These are phyloP conservation scores for Camelina laxa DNA, from an alignment of 345 rosid species.

Conservation along the genomic window DNA sequence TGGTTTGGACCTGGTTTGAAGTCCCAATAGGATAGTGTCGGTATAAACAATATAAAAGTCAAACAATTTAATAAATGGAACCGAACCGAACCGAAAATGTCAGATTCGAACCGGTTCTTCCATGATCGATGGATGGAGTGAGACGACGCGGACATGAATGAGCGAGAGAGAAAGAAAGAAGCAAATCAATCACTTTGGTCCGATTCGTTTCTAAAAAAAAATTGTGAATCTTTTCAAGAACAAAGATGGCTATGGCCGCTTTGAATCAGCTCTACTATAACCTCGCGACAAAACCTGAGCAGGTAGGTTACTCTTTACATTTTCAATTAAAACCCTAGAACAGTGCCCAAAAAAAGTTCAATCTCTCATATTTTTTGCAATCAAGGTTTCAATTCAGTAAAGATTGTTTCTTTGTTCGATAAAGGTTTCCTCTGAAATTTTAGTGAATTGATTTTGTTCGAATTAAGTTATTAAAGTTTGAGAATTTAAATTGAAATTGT, in stretches of 20 bases:
- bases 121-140: conserved; percentile 6
- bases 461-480: conserved; percentile 2
- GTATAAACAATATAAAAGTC: too few species aligned
- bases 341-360: not conserved
- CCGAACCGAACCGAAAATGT: not conserved
- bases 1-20: too few species aligned
- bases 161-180: not conserved
- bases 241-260: conserved; percentile 35
- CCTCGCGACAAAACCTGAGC: conserved; percentile 35
- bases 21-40: too few species aligned
- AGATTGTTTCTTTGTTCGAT: conserved; percentile 5
- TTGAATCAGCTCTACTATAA: conserved; percentile 29
- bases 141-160: too few species aligned
- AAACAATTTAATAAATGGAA: too few species aligned
- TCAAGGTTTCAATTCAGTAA: not conserved
- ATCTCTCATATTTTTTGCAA: not conserved
- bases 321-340: conserved; percentile 14
- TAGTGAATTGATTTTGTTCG: not conserved
- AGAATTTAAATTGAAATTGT: conserved; percentile 8
- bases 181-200: not conserved
- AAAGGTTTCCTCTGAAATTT: not conserved
- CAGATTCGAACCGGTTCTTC: conserved; percentile 24
- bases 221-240: conserved; percentile 3
- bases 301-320: conserved; percentile 24
- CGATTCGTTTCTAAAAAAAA: conserved; percentile 21